Evolutionary conservation across 164 flowering plant genomes (phyloP).

Genomic region (Sedum album): DNA sequence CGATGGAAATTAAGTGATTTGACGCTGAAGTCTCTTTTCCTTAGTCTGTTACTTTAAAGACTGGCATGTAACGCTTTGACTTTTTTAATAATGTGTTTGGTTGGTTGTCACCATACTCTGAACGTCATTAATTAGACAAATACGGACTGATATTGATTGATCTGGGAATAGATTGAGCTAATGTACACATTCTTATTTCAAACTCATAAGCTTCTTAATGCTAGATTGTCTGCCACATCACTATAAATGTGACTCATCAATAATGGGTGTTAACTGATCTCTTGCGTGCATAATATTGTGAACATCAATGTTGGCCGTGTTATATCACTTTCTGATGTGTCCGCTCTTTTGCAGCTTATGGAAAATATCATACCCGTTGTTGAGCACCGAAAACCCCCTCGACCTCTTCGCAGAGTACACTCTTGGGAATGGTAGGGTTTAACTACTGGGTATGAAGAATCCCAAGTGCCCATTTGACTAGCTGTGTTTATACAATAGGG

Average conservation of each 20-base stretch:
- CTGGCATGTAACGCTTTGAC: no score
- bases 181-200: neutral
- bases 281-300: neutral
- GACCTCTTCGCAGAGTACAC: constrained; percentile 29
- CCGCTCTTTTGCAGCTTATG: constrained; percentile 32
- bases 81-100: no score
- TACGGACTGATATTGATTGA: neutral
- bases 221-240: neutral
- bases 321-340: neutral
- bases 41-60: neutral
- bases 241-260: neutral
- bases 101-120: neutral
- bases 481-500: neutral
- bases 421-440: constrained; percentile 36
- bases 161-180: neutral
- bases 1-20: no score
- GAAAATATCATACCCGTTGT: constrained; percentile 36
- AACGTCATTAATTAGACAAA: neutral
- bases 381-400: constrained; percentile 29
- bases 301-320: neutral
- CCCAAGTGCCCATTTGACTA: neutral
- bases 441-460: neutral
- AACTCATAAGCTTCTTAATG: no score
- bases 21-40: neutral
- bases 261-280: neutral